Evolutionary conservation across 148 eudicot genomes (phyloP), one percentile per base, ranked within the genome.

Genomic region (Amaranthus palmeri): DNA sequence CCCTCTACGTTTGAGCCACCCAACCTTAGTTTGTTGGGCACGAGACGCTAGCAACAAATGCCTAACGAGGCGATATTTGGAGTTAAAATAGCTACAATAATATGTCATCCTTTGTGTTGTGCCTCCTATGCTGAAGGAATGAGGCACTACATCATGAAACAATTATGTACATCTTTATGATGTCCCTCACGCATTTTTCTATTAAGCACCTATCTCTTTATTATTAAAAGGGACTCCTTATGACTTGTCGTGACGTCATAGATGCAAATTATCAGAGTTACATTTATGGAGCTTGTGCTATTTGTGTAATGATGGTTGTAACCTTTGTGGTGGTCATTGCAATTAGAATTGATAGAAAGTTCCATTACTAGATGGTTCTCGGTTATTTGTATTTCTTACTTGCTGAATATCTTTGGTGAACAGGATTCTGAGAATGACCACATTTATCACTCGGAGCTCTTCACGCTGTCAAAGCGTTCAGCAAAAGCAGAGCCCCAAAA

Each of bases 351-450:
- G 44, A 43, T 8, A 49, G 18, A 0, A 44, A 17, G 25, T 7
- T 46, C 45, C n/a, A 46, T 49, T 54, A 36, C 72, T 52, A 18
- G 70, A 53, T 61, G 44, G 36, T 25, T 25, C 36, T 25, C 36
- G 36, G 18, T 55, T 36, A 15, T 53, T 42, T 75, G 55, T 57
- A 40, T 57, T 25, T 65, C 4, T 57, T 17, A 44, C 17, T 43
- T 63, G 17, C 41, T 45, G 59, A 53, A 48, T 47, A 52, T 36
- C 2, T 46, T 52, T 61, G 36, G 25, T 76, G 63, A 70, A 69
- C 77, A 89, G 98, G 99, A 95, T 78, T 89, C 97, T 59, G 99
- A 89, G 77, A 95, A 95, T 81, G 97, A 95, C 68, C 99, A 95
- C 71, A 95, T 95, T 67, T 95, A 95, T 79, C 97, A 95, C 76